Evolutionary conservation across 78 protist genomes (phyloP).

Genomic region (Dictyostelium capitatum): DNA sequence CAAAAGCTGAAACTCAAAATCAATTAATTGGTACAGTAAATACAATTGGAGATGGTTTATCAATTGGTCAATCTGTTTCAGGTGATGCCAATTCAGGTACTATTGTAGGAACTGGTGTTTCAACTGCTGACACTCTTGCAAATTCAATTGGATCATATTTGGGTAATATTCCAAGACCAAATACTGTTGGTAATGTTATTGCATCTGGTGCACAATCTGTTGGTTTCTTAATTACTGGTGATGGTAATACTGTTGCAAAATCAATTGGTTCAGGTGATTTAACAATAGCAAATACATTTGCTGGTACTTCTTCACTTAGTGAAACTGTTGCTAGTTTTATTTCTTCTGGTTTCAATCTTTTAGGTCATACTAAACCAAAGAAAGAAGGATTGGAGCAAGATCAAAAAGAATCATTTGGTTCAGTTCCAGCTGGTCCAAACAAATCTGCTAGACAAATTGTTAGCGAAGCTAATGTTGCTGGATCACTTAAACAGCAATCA

Average conservation of each 20-base stretch:
- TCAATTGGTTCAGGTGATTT: neutral
- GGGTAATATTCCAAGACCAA: conserved; percentile 19
- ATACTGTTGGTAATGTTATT: conserved; percentile 22
- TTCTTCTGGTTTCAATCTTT: neutral
- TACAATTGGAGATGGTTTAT: neutral
- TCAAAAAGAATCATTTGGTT: neutral
- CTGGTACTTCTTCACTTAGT: neutral
- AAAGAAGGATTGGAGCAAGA: neutral
- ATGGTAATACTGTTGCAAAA: neutral
- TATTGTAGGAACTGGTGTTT: conserved; percentile 12
- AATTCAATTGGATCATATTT: conserved; percentile 18
- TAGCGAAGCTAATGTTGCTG: neutral
- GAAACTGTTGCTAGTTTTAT: neutral
- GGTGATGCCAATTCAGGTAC: conserved; percentile 48
- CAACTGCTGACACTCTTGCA: conserved; percentile 31
- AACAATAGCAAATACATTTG: neutral
- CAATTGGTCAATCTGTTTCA: conserved; percentile 32
- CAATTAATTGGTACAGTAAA: conserved; percentile 13
- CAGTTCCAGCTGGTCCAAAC: neutral
- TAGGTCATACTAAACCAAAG: neutral
- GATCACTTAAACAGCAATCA: neutral
- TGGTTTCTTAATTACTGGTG: conserved; percentile 53
- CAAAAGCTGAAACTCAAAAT: conserved; percentile 2
- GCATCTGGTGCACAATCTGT: conserved; percentile 4
- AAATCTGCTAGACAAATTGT: too few relatives aligned